Evolutionary conservation across 73 alveolate species (phyloP), one percentile per base, ranked within the genome.

Genomic region (Paramecium bursaria): DNA sequence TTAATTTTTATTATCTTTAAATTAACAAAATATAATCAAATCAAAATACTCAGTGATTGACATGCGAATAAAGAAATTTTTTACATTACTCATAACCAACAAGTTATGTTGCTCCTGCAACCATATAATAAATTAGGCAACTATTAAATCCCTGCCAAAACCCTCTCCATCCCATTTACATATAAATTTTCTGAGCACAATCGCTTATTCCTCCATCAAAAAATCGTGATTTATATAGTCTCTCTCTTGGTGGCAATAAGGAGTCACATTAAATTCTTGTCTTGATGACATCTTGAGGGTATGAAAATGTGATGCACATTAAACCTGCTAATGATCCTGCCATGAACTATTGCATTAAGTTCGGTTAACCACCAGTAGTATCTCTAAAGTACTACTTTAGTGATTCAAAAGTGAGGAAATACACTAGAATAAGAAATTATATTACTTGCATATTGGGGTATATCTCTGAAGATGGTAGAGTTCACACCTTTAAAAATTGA

Each of bases 101-200:
- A 14, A 57, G 31, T 57, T 57, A n/a, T 1, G 76, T 50, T 57
- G 76, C 29, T 29, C 76, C 26, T 9, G 76, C 76, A 7, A 57
- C 76, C 47, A 57, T 57, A 57, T 57, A 57, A 29, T 57, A 57
- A 1, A 57, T 57, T 26, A 50, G 51, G 31, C 76, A 57, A 57
- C 76, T 57, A 57, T 57, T 57, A 21, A 57, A 57, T 26, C 76
- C 76, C 21, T 57, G 76, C 47, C 47, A 26, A 29, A 57, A 57
- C 6, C 76, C 76, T 5, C 31, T 57, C 15, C 26, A 26, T 11
- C 76, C 76, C 7, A 14, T 11, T 5, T 29, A 25, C 31, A 29
- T 57, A 14, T 57, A 57, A 29, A 57, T 57, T 10, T 23, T 50
- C 31, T 57, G 26, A 29, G 39, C 39, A 50, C 76, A 57, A 11